Evolutionary conservation across 2,329 filamentous ascomycete species (phyloP).

Genomic region (Penicillium sp.): DNA sequence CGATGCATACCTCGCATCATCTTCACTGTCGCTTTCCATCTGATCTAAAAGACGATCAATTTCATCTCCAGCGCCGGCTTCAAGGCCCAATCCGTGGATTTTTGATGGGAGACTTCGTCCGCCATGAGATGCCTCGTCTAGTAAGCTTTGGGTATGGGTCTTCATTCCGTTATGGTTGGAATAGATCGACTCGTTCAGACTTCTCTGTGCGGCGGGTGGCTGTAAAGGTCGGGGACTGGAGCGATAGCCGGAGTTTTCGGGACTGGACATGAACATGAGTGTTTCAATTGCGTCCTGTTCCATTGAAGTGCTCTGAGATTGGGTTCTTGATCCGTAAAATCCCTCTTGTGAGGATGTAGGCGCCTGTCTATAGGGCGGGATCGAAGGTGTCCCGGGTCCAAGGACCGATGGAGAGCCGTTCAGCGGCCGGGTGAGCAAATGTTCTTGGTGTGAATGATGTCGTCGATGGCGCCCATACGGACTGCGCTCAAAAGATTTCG

Average conservation of each 20-base stretch:
- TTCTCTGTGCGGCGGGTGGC: slow-evolving; percentile 22
- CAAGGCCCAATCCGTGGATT: slow-evolving; percentile 19
- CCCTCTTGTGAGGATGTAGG: slow-evolving; percentile 24
- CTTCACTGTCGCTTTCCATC: slow-evolving; percentile 41
- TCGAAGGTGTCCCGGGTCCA: slow-evolving; percentile 33
- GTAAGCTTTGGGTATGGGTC: slow-evolving; percentile 19
- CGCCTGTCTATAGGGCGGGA: slow-evolving; percentile 24
- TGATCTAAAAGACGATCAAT: slow-evolving; percentile 43
- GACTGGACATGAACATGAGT: slow-evolving; percentile 51
- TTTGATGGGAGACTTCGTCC: slow-evolving; percentile 6
- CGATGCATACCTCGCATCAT: slow-evolving; percentile 25
- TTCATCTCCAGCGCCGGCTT: slow-evolving; percentile 38
- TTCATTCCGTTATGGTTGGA: slow-evolving; percentile 9
- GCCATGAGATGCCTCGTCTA: slow-evolving; percentile 14
- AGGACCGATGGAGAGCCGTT: slow-evolving; percentile 19
- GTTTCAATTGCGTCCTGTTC: slow-evolving; percentile 54
- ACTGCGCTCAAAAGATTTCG: slow-evolving; percentile 16
- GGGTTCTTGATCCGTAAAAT: slow-evolving; percentile 31
- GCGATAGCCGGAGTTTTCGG: slow-evolving; percentile 47
- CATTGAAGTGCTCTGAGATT: slow-evolving; percentile 46
- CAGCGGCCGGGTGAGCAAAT: slow-evolving; percentile 18
- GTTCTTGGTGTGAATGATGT: slow-evolving; percentile 34
- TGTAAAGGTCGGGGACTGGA: slow-evolving; percentile 34
- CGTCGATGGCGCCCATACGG: slow-evolving; percentile 30
- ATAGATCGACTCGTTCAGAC: slow-evolving; percentile 26